Evolutionary conservation across 2,329 filamentous ascomycete species (phyloP).

Genomic region (Coniochaeta hoffmannii): DNA sequence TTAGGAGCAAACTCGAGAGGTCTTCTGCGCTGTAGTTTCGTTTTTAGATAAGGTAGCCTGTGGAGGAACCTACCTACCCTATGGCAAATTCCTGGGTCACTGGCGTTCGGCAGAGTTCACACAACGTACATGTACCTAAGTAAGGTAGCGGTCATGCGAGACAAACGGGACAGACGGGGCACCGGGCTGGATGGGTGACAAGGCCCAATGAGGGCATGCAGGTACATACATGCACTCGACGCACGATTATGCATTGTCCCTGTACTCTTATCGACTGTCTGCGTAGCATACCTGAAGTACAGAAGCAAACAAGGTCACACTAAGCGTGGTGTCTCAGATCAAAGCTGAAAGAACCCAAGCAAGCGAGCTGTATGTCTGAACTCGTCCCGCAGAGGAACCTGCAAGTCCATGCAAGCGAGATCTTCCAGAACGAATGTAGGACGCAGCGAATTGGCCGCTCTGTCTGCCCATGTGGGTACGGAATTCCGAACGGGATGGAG

Average conservation of each 20-base stretch:
- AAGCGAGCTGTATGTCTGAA: neutral
- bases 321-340: neutral
- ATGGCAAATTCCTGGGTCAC: neutral
- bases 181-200: neutral
- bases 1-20: neutral
- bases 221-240: neutral
- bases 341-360: neutral
- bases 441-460: neutral
- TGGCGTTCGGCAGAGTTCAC: neutral
- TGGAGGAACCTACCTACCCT: no score
- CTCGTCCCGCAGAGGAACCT: neutral
- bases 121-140: neutral
- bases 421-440: neutral
- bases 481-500: slow-evolving; percentile 9
- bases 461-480: slow-evolving; percentile 11
- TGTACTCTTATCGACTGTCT: neutral
- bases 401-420: neutral
- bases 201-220: neutral
- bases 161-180: neutral
- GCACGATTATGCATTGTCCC: neutral
- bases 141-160: neutral
- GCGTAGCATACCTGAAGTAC: neutral
- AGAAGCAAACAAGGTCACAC: neutral
- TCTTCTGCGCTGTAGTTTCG: neutral
- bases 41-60: neutral